These are phyloP conservation scores for Hymenoscyphus occultus DNA, from an alignment of 2,329 filamentous ascomycete species.

Conservation along the genomic window DNA sequence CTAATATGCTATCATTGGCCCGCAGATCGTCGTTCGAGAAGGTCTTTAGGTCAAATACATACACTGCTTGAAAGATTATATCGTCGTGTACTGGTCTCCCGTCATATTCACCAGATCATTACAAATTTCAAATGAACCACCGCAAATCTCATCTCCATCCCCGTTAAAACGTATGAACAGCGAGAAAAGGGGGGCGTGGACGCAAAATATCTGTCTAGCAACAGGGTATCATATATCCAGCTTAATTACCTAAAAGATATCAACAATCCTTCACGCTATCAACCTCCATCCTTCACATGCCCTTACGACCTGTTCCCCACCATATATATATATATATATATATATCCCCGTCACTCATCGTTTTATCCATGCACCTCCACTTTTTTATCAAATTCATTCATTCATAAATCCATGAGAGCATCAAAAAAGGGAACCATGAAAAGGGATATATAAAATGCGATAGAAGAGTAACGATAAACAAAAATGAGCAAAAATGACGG, in stretches of 20 bases:
- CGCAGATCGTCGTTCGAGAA: too few species aligned
- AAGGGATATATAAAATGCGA: not conserved
- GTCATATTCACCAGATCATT: too few species aligned
- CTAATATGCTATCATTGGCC: too few species aligned
- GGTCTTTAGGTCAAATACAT: too few species aligned
- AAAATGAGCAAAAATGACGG: not conserved
- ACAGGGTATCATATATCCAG: slow-evolving; percentile 19
- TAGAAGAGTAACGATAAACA: not conserved
- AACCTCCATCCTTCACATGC: too few species aligned
- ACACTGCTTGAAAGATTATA: too few species aligned
- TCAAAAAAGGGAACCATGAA: not conserved
- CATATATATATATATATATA: not conserved
- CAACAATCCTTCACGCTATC: too few species aligned
- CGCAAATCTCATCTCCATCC: too few species aligned
- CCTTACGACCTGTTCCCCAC: too few species aligned
- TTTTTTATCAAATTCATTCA: slow-evolving; percentile 6
- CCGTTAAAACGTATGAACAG: not conserved
- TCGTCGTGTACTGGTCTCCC: too few species aligned
- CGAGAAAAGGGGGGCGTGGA: not conserved
- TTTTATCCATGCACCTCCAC: not conserved
- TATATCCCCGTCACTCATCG: not conserved
- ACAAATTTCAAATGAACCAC: too few species aligned
- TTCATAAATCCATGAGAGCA: slow-evolving; percentile 3
- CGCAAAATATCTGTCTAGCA: slow-evolving; percentile 9
- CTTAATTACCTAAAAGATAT: not conserved